Evolutionary conservation across 441 rosid species (phyloP).

Genomic region (Arabidopsis lyrata): DNA sequence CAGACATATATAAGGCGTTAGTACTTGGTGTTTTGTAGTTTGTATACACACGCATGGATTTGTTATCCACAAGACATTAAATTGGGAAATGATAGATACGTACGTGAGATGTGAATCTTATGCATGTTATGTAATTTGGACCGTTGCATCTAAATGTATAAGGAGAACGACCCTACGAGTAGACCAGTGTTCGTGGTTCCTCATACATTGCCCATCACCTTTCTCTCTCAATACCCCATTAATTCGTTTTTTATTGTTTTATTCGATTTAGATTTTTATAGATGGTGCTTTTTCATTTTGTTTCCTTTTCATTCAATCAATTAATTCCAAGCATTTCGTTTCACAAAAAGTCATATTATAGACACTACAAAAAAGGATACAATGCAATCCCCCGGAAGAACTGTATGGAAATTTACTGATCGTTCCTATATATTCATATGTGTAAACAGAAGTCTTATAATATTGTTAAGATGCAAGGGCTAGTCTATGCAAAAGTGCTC

Average conservation of each 20-base stretch:
- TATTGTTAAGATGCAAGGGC: constrained; percentile 18
- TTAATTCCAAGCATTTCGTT: constrained; percentile 8
- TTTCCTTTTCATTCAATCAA: constrained; percentile 7
- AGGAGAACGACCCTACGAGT: constrained; percentile 43
- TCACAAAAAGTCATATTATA: neutral
- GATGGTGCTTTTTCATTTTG: constrained; percentile 14
- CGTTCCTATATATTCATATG: too few species aligned
- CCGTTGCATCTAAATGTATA: constrained; percentile 42
- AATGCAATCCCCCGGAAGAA: neutral
- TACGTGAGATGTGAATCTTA: constrained; percentile 30
- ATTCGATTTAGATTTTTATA: neutral
- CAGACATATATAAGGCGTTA: constrained; percentile 7
- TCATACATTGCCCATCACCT: constrained; percentile 46
- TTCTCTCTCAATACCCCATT: constrained; percentile 36
- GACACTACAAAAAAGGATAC: neutral
- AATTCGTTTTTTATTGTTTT: neutral
- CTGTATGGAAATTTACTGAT: too few species aligned
- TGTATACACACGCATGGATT: constrained; percentile 46
- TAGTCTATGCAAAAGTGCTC: constrained; percentile 5
- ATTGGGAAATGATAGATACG: constrained; percentile 6
- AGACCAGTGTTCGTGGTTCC: constrained; percentile 42
- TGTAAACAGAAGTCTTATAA: constrained; percentile 7
- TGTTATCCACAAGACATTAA: constrained; percentile 31
- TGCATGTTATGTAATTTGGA: constrained; percentile 40
- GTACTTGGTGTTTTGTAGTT: constrained; percentile 35